Conservation (phyloP, 179 eudicot species). For the Sideroxylon spinosum region DNA sequence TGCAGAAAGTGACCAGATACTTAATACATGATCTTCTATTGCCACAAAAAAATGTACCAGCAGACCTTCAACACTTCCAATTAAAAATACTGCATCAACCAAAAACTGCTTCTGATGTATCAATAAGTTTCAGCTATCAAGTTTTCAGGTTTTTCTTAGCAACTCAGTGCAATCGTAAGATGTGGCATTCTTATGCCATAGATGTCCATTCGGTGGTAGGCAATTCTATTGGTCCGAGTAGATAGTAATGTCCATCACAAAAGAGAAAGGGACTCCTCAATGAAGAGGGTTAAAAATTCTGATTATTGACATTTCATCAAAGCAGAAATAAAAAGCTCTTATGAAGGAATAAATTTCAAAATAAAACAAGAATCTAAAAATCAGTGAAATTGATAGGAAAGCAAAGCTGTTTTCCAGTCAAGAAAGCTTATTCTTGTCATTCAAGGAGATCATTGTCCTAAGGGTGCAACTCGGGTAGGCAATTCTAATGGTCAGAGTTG, state of each 20-base stretch:
- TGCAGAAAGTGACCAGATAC: too few relatives aligned
- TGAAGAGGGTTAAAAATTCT: too few relatives aligned
- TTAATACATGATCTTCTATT: too few relatives aligned
- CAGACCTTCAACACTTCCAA: too few relatives aligned
- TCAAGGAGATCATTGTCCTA: neutral
- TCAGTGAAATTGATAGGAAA: neutral
- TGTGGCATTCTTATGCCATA: neutral
- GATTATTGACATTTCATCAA: too few relatives aligned
- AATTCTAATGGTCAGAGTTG: neutral
- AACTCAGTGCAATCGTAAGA: neutral
- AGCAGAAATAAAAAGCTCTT: neutral
- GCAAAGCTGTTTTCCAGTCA: constrained; percentile 5
- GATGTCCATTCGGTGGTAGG: neutral
- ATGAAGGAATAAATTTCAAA: neutral
- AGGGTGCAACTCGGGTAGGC: neutral
- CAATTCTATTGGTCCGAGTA: neutral
- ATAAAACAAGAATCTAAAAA: neutral
- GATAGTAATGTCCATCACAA: neutral
- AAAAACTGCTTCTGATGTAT: neutral
- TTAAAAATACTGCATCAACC: neutral
- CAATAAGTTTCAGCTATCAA: neutral
- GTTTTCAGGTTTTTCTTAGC: neutral
- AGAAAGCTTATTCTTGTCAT: neutral
- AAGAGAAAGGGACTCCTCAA: neutral
- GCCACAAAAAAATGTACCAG: too few relatives aligned